Base-by-base conservation (phyloP, 148 eudicot genomes). In the Mesembryanthemum crystallinum region DNA sequence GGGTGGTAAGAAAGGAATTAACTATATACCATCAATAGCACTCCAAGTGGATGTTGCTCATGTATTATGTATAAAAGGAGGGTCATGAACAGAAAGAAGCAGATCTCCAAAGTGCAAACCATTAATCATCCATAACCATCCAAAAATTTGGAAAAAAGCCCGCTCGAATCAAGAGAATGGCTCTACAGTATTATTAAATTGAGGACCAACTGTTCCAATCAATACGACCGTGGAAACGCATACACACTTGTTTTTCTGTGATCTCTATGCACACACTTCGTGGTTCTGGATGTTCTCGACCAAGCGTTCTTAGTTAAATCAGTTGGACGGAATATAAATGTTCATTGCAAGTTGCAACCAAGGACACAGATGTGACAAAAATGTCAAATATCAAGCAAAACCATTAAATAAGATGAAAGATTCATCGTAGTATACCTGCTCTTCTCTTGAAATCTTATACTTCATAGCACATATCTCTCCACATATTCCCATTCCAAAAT, bases 401-500 rank as follows among this genome's bases (percentile, higher is more conserved):
- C 1, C 49, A 63, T 11, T 15, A 35, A 20, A 35, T 57, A 15
- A 25, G 14, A 63, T 18, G 20, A 65, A 24, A 47, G 42, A 42
- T 12, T 66, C 23, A 66, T 49, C 35, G 23, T n/a, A n/a, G n/a
- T n/a, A n/a, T 80, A 91, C 99, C 92, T 95, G 99, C 24, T 95
- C 85, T 79, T 92, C 89, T 86, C 97, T 88, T 7, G 91, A 80
- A 54, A 92, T 83, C 12, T 69, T 82, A 80, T 86, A 82, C 64
- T 87, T 80, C 49, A 87, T 92, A 76, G 97, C 97, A 81, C 99
- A 95, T 64, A 91, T 79, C 80, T 95, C 99, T 20, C 84, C 99
- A 80, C 99, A 95, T 43, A 89, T 84, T 76, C 99, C 99, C 97
- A 92, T 94, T 65, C 96, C 98, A 86, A 92, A 86, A 82, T 94